Evolutionary conservation across 208 protist species (phyloP), one percentile per base, ranked within the genome.

Genomic region (Leptomonas seymouri): DNA sequence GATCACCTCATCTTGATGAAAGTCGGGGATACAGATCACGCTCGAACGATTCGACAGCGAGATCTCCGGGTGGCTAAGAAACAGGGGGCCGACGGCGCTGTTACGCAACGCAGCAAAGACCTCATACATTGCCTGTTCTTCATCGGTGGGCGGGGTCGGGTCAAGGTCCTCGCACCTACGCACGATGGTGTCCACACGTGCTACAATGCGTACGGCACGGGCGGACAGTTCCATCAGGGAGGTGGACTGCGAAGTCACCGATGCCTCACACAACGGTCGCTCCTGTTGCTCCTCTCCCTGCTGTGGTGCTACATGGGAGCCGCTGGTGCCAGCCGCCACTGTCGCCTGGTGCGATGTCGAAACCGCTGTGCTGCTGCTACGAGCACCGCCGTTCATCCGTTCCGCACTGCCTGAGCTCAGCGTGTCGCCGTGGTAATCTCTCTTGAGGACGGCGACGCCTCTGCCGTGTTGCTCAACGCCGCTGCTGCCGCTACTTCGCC

Each of bases 1-100:
- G 18, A 89, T 78, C 36, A 76, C 65, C 46, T 91, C 85, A 34
- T 84, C 84, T n/a, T 71, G 71, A 14, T 76, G 39, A 50, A 95
- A 87, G 28, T 82, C 81, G 6, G 84, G 84, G 31, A 86, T 87
- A 56, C 78, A 86, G 57, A 92, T 76, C 21, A 95, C 83, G 23
- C 78, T 81, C 8, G 83, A 86, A 23, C 85, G 83, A 63, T 92
- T 95, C 11, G 90, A 93, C 34, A 93, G 71, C 12, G 80, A 80
- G n/a, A 95, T 76, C 51, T 93, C 85, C 3, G 86, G 90, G 69
- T 95, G 87, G 18, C 67, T 77, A 30, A 79, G 55, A 68, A 92
- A 95, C 8, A 93, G 76, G 15, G 53, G 59, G 12, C 81, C 87
- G 25, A 90, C 78, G 20, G 73, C 64, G 28, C 77, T 87, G 44